Base-by-base conservation (phyloP, 805 yeast species). In the Alloascoidea hylecoeti region DNA sequence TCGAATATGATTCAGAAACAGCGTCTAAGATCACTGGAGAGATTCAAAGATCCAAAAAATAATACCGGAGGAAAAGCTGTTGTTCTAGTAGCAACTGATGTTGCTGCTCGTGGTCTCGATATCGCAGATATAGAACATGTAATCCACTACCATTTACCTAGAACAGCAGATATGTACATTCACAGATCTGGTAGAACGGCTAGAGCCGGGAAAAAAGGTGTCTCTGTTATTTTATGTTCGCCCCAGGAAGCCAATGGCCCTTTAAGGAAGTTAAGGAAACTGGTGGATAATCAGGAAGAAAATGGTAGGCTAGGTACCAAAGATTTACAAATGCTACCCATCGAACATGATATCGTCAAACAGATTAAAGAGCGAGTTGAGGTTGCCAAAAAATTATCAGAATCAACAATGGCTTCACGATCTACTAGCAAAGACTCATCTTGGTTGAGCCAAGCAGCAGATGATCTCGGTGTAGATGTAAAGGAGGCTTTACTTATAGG, bases 131-230 rank as follows among this genome's bases (percentile, higher is more conserved):
- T 92, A 38, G 78, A 86, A 48, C 97, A 92, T 56, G 97, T 92
- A 36, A 82, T 89, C 15, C 98, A 92, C 57, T 92, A 89, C 52
- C 96, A 92, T 58, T 66, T 92, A 44, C 97, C 98, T 6, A 68
- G 97, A 44, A 68, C 94, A 13, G 96, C 96, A 0, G 98, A 92
- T 52, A 76, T 85, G 37, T 92, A 92, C 52, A 78, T 92, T 47
- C 98, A 92, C 58, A 71, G 98, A 56, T 83, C 96, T 1, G 98
- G 98, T 43, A 77, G 98, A 70, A 92, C 98, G n/a, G 97, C 95
- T 0, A 79, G 98, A 65, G 96, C 94, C 1, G 92, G 89, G 1
- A 66, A 63, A 36, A 89, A 83, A 53, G 98, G 98, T 65, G 95
- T 92, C n/a, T 80, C 96, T 2, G 78, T 92, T 37, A 76, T 86